Evolutionary conservation across 2,329 filamentous ascomycete genomes (phyloP), one percentile per base, ranked within the genome.

Genomic region (Aspergillus ibericus): DNA sequence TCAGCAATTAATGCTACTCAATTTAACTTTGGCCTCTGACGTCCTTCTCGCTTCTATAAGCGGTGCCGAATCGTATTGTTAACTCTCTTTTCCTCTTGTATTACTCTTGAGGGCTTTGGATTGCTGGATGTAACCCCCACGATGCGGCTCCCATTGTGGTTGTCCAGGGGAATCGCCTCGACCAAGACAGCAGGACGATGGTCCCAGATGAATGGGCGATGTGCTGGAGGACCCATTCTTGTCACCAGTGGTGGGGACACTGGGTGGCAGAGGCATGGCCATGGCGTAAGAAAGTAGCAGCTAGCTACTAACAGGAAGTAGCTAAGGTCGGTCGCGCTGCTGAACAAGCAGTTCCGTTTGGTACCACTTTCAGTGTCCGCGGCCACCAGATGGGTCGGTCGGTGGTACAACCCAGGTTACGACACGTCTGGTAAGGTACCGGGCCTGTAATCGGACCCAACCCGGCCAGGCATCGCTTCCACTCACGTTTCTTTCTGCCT

Each of bases 221-320:
- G 38, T 42, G 50, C 27, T 29, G 27, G 27, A 7, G 9, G 27
- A 53, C 50, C 50, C 50, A 53, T 61, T 61, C 56, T 55, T 59
- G 59, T 61, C 59, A 38, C 22, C 36, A 53, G 46, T 58, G 13
- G 59, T 60, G 59, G 55, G 58, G 59, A 50, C 55, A 18, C 50
- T 29, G 20, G 49, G 50, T 53, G 44, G 58, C 42, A 54, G 56
- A 58, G 54, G 50, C 58, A 60, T 60, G 59, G 59, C 46, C 51
- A 60, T 58, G 59, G 55, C 58, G 36, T 58, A 60, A 48, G 44
- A 49, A 54, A 53, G 49, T 52, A 36, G 35, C 25, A 47, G 22
- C 44, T 47, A 52, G 12, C 20, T 38, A n/a, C 34, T 48, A 49
- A n/a, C 16, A 20, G 12, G 7, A 34, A 12, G 9, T 34, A 15